These are phyloP conservation scores for Parastagonospora avenae DNA, from an alignment of 2,329 filamentous ascomycete genomes.

Conservation along the genomic window DNA sequence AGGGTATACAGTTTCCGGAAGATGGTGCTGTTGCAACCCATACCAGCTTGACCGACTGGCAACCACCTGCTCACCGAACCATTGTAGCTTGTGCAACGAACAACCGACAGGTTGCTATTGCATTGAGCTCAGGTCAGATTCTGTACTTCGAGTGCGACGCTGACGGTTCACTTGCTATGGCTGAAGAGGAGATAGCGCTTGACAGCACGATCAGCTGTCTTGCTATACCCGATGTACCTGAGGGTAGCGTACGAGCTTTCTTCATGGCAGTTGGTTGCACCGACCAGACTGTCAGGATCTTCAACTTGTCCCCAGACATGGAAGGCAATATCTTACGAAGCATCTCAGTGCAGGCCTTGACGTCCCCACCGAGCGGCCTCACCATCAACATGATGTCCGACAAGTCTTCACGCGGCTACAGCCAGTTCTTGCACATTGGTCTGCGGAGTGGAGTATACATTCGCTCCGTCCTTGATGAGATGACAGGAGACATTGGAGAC, in stretches of 20 bases:
- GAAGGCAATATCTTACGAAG: constrained; percentile 73
- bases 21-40: constrained; percentile 29
- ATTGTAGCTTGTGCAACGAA: constrained; percentile 96
- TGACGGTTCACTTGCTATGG: constrained; percentile 88
- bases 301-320: constrained; percentile 86
- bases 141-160: constrained; percentile 98
- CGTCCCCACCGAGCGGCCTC: constrained; percentile 84
- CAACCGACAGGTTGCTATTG: constrained; percentile 88
- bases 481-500: constrained; percentile 93
- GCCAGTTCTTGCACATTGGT: constrained; percentile 93
- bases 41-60: constrained; percentile 87
- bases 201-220: constrained; percentile 92
- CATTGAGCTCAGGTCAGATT: constrained; percentile 93
- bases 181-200: constrained; percentile 92
- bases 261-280: constrained; percentile 97
- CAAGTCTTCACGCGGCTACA: constrained; percentile 84
- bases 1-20: constrained; percentile 57
- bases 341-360: constrained; percentile 92
- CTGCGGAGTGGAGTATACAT: constrained; percentile 95
- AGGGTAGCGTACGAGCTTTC: constrained; percentile 84
- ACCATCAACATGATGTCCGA: constrained; percentile 96
- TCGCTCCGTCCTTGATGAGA: constrained; percentile 90
- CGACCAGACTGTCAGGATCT: constrained; percentile 91
- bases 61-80: constrained; percentile 87
- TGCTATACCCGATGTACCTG: constrained; percentile 90